A percentile compares a stretch with the other conserved stretches of the same genome.
These are phyloP conservation scores for Lachnellula cervina DNA, from an alignment of 2,329 filamentous ascomycete genomes.

Conservation along the genomic window DNA sequence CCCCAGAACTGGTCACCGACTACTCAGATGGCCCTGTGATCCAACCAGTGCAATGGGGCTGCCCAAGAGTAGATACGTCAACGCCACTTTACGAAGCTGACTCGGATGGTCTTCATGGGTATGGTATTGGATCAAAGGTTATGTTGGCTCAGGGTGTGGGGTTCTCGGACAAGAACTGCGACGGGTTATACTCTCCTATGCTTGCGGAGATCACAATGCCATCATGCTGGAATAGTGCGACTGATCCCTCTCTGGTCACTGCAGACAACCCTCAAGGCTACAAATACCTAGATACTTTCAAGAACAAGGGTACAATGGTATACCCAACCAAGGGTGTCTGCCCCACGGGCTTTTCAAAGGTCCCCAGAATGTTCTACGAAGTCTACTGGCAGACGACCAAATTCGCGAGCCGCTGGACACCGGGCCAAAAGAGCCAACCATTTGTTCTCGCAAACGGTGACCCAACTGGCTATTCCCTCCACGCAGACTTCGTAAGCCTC, in stretches of 20 bases:
- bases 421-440: conserved; percentile 58
- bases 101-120: conserved; percentile 49
- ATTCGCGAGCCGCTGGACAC: conserved; percentile 58
- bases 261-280: neutral
- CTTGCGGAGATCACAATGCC: conserved; percentile 84
- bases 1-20: conserved; percentile 47
- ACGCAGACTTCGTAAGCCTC: conserved; percentile 61
- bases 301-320: conserved; percentile 64
- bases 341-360: conserved; percentile 62
- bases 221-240: conserved; percentile 79
- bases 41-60: conserved; percentile 55
- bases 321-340: conserved; percentile 74
- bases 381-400: conserved; percentile 73
- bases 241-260: conserved; percentile 28
- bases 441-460: conserved; percentile 80
- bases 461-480: conserved; percentile 66
- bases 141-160: conserved; percentile 53
- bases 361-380: conserved; percentile 78
- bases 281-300: conserved; percentile 11
- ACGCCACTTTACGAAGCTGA: conserved; percentile 48
- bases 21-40: conserved; percentile 44
- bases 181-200: conserved; percentile 58
- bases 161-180: conserved; percentile 69
- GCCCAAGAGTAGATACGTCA: conserved; percentile 47
- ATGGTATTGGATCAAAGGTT: conserved; percentile 46